Evolutionary conservation across 202 grass and related monocot genomes (phyloP), one percentile per base, ranked within the genome.

Genomic region (Brachypodium distachyon): DNA sequence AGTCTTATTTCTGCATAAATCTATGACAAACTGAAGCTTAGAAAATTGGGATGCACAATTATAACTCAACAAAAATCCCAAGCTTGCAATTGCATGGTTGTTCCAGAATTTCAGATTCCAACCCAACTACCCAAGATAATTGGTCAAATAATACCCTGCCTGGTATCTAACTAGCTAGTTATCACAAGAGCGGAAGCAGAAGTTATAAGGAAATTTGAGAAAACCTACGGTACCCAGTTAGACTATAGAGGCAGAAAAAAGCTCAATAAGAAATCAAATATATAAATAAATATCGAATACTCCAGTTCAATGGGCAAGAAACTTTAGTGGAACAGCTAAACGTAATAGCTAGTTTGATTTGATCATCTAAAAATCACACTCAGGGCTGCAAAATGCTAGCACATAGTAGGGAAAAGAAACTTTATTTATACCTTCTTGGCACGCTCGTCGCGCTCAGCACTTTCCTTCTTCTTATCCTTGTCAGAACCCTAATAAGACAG

Each of bases 391-490:
- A 51, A 8, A 51, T 27, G 36, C 14, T 47, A 22, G 2, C 9
- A 79, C 37, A 31, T n/a, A n/a, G 3, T 29, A 77, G 51, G 9
- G 61, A 12, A 55, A 3, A 27, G 25, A 28, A 3, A 3, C n/a
- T n/a, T 29, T 42, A 17, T 16, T 7, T 59, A 67, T 84, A 97
- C 95, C 89, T 94, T 97, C 70, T 90, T 97, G 4, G 84, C 85
- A 16, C 82, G 87, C 78, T 93, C 94, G 49, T 97, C 94, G 0
- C 88, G 90, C 12, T 97, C 94, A 90, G 88, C 66, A 84, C 8
- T 85, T 81, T 85, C 91, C 71, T 97, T 97, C 83, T 87, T 93
- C 64, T 91, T 97, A 34, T 97, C 94, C 81, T 91, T 97, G 28
- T 87, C 94, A 86, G 88, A 85, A 79, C 94, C 88, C 93, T 97